Percentiles rank a stretch among this genome's conserved stretches.
phyloP scores from a whole-genome alignment of 2,329 filamentous ascomycete species.

The Fusarium beomiforme region DNA sequence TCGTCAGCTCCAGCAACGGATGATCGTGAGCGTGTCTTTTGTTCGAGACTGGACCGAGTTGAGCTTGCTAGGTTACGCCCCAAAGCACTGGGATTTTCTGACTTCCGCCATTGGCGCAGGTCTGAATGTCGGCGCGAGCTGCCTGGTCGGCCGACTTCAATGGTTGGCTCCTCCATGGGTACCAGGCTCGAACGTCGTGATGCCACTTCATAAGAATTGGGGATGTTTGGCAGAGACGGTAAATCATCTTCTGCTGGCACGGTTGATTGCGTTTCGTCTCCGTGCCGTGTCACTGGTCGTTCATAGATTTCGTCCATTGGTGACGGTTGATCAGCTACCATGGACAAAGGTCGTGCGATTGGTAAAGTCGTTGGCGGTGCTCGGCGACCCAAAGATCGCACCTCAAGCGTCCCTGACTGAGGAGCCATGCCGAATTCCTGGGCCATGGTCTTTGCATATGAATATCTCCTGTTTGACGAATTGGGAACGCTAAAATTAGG shows the following conservation, averaged over 20 bases:
- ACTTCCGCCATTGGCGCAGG: slow-evolving; percentile 45
- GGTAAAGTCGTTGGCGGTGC: slow-evolving; percentile 57
- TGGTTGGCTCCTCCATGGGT: slow-evolving; percentile 21
- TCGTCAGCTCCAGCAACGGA: slow-evolving; percentile 29
- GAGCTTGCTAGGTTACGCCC: slow-evolving; percentile 25
- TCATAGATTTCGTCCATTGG: slow-evolving; percentile 43
- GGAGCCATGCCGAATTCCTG: slow-evolving; percentile 29
- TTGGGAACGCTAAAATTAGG: slow-evolving; percentile 66
- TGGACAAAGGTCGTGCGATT: slow-evolving; percentile 62
- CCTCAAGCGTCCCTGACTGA: slow-evolving; percentile 29
- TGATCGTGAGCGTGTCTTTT: slow-evolving; percentile 37
- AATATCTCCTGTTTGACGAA: slow-evolving; percentile 57
- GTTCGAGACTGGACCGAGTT: slow-evolving; percentile 21
- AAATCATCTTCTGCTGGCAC: slow-evolving; percentile 24
- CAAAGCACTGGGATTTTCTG: slow-evolving; percentile 23
- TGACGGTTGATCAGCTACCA: slow-evolving; percentile 64
- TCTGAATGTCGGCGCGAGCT: slow-evolving; percentile 47
- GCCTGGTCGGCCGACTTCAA: slow-evolving; percentile 27
- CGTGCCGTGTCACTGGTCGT: slow-evolving; percentile 45
- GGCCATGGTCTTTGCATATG: slow-evolving; percentile 47
- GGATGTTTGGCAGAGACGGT: slow-evolving; percentile 22
- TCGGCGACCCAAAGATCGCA: slow-evolving; percentile 35
- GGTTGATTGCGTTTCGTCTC: slow-evolving; percentile 31
- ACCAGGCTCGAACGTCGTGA: slow-evolving; percentile 40
- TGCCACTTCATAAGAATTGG: slow-evolving; percentile 23